Conservation (phyloP, 2,329 filamentous ascomycete species). For the Aspergillus sp. region DNA sequence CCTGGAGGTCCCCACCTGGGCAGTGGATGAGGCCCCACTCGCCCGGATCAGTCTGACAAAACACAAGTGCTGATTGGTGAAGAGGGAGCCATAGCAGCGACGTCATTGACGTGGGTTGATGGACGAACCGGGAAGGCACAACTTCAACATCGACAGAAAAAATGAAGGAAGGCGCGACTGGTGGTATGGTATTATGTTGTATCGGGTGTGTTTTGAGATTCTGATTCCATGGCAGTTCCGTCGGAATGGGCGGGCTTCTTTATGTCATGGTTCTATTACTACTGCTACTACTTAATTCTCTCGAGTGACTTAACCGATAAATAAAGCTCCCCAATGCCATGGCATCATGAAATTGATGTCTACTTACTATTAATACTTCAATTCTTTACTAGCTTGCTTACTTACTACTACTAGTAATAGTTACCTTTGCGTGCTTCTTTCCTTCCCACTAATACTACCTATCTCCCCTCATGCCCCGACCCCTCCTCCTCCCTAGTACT, state of each 20-base stretch:
- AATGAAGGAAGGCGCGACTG: background rate
- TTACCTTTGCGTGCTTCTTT: too few species aligned
- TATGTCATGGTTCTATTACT: too few species aligned
- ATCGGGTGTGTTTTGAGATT: too few species aligned
- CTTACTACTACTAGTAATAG: too few species aligned
- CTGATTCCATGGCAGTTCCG: too few species aligned
- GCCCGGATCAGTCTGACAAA: constrained; percentile 12
- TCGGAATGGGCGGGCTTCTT: too few species aligned
- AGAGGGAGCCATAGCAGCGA: background rate
- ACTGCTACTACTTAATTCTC: too few species aligned
- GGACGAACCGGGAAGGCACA: background rate
- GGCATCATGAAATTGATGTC: background rate
- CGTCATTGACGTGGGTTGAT: constrained; percentile 12
- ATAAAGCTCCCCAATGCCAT: background rate
- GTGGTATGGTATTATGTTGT: too few species aligned
- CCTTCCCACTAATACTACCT: background rate
- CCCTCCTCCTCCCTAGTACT: constrained; percentile 14
- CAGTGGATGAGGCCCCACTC: background rate
- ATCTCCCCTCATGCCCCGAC: constrained; percentile 17
- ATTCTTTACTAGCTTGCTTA: too few species aligned
- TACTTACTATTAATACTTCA: too few species aligned
- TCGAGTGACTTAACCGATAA: too few species aligned
- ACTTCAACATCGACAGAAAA: background rate
- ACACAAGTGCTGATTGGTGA: constrained; percentile 11
- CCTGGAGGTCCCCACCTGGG: background rate